phyloP scores from a whole-genome alignment of 345 rosid genomes.

The Eucalyptus regnans region DNA sequence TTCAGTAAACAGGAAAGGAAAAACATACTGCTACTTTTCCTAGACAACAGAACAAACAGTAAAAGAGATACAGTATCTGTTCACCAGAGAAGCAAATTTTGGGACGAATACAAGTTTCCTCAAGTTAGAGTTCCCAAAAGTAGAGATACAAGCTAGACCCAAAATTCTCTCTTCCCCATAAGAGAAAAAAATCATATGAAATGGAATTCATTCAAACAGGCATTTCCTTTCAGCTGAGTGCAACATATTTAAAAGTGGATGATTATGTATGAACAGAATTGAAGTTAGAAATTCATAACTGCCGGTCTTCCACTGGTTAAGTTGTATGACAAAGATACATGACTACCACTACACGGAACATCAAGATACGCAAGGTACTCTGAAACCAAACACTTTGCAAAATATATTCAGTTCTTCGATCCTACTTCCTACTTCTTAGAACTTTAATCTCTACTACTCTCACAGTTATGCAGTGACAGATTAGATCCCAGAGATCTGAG shows the following conservation, averaged over 20 bases:
- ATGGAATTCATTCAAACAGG: not conserved
- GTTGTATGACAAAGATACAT: not conserved
- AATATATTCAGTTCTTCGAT: no score
- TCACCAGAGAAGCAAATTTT: not conserved
- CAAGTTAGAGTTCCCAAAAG: not conserved
- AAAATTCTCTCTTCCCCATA: not conserved
- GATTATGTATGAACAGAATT: not conserved
- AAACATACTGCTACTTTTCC: not conserved
- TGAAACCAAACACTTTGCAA: not conserved
- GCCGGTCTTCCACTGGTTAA: not conserved
- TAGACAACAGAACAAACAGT: not conserved
- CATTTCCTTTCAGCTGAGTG: not conserved
- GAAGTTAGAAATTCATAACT: not conserved
- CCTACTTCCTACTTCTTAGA: not conserved
- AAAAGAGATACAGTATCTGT: not conserved
- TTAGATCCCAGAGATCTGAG: not conserved
- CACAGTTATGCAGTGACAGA: not conserved
- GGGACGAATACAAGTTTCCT: not conserved
- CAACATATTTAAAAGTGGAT: not conserved
- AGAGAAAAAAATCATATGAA: not conserved
- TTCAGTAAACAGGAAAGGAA: not conserved
- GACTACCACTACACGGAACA: not conserved
- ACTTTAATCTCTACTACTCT: not conserved
- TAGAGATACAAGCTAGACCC: not conserved
- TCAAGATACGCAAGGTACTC: not conserved